These are phyloP conservation scores for Paraurostyla sp. DNA, from an alignment of 73 alveolate genomes.

Conservation along the genomic window DNA sequence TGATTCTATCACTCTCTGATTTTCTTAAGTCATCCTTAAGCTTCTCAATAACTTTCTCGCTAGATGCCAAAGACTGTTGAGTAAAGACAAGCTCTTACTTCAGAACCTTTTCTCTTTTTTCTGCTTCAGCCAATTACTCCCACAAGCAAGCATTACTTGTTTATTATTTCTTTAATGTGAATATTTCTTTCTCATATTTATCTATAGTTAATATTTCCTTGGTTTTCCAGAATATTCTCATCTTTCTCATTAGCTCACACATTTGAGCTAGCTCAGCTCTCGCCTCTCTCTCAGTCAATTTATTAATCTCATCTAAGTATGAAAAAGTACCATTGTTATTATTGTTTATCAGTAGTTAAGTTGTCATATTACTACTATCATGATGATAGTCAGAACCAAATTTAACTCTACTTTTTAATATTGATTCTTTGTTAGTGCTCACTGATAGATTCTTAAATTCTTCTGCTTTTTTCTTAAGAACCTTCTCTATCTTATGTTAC, in stretches of 20 bases:
- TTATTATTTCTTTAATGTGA: conserved; percentile 87
- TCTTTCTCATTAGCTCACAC: conserved; percentile 65
- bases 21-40: conserved; percentile 90
- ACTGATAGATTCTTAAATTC: conserved; percentile 53
- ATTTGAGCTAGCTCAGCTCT: conserved; percentile 50
- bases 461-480: conserved; percentile 71
- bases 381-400: not conserved
- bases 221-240: conserved; percentile 55
- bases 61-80: conserved; percentile 90
- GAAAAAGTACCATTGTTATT: not conserved
- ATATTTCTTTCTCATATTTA: conserved; percentile 89
- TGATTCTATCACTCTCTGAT: conserved; percentile 71
- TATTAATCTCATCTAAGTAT: conserved; percentile 37
- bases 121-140: conserved; percentile 95
- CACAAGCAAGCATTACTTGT: conserved; percentile 90
- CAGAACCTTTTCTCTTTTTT: conserved; percentile 89
- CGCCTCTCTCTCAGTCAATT: conserved; percentile 49
- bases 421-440: not conserved
- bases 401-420: conserved; percentile 10
- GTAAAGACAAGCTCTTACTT: conserved; percentile 93
- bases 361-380: not conserved
- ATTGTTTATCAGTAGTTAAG: not conserved
- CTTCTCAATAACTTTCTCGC: conserved; percentile 92
- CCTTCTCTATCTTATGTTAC: conserved; percentile 72
- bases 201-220: conserved; percentile 61